These are phyloP conservation scores for Colletotrichum noveboracense DNA, from an alignment of 2,329 filamentous ascomycete genomes.

Conservation along the genomic window DNA sequence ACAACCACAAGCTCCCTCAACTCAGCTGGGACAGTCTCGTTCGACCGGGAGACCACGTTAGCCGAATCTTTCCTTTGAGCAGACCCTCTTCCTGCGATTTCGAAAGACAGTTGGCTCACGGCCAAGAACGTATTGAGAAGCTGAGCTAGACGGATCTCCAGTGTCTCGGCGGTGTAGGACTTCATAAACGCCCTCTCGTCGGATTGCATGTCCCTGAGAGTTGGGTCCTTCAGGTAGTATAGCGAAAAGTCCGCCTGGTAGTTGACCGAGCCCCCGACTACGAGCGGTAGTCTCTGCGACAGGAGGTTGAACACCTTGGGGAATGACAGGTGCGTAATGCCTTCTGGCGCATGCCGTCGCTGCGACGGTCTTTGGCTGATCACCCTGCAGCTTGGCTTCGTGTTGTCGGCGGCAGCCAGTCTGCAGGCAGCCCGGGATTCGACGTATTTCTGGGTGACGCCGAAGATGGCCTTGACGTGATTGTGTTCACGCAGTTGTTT, in stretches of 20 bases:
- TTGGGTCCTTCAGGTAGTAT: background rate
- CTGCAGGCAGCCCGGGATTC: background rate
- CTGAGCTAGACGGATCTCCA: background rate
- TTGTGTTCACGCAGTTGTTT: no score
- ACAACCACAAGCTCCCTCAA: background rate
- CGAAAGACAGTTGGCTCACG: background rate
- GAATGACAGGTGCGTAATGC: background rate
- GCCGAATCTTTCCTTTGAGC: background rate
- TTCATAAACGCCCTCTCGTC: background rate
- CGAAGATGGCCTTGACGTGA: background rate
- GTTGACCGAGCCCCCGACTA: slow-evolving; percentile 33
- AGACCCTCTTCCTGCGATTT: background rate
- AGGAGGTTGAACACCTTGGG: background rate
- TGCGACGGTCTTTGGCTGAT: background rate
- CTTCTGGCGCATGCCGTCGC: background rate
- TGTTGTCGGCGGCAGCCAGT: background rate
- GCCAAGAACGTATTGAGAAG: background rate
- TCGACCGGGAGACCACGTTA: background rate
- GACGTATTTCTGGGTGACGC: background rate
- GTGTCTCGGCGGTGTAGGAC: background rate
- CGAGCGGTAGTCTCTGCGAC: background rate
- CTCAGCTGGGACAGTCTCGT: background rate
- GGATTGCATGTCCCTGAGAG: background rate
- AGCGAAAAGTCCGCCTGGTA: background rate
- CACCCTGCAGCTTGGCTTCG: background rate